Percentiles rank a stretch among this genome's conserved stretches.
Evolutionary conservation across 805 yeast genomes (phyloP).

Genomic region (Kregervanrija fluxuum): DNA sequence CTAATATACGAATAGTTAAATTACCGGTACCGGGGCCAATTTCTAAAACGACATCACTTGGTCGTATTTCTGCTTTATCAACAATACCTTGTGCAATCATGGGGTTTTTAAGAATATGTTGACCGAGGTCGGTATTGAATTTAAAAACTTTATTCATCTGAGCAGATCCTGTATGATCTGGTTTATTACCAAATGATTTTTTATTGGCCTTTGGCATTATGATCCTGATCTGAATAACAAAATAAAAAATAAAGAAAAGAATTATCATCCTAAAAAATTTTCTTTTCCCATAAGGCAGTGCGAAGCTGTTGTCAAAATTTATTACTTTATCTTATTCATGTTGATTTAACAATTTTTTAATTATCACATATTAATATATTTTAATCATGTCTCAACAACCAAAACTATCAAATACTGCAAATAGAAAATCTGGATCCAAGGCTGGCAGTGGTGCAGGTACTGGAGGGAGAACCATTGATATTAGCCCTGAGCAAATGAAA

Average conservation of each 20-base stretch:
- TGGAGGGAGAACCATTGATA: slow-evolving; percentile 5
- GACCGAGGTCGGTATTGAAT: slow-evolving; percentile 94
- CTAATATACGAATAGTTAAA: slow-evolving; percentile 84
- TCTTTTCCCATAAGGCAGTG: slow-evolving; percentile 2
- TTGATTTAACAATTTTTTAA: too few species aligned
- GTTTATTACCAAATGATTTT: slow-evolving; percentile 50
- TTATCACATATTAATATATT: neutral
- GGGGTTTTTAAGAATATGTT: slow-evolving; percentile 94
- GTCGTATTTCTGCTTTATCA: slow-evolving; percentile 88
- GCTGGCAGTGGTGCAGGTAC: neutral
- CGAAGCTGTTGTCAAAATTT: neutral
- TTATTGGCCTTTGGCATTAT: slow-evolving; percentile 57
- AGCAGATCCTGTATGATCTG: slow-evolving; percentile 54
- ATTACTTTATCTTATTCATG: too few species aligned
- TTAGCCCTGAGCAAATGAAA: slow-evolving; percentile 17
- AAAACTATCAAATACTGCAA: slow-evolving; percentile 3
- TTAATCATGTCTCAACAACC: neutral
- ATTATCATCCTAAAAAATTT: neutral
- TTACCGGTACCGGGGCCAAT: slow-evolving; percentile 99
- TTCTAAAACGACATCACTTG: slow-evolving; percentile 88
- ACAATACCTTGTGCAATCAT: slow-evolving; percentile 97
- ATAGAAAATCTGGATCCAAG: neutral
- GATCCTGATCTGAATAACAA: slow-evolving; percentile 1
- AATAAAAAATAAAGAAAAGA: neutral
- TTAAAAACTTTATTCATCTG: slow-evolving; percentile 83